Conservation (phyloP, 176 grass and related monocot genomes). For the Oryza coarctata region DNA sequence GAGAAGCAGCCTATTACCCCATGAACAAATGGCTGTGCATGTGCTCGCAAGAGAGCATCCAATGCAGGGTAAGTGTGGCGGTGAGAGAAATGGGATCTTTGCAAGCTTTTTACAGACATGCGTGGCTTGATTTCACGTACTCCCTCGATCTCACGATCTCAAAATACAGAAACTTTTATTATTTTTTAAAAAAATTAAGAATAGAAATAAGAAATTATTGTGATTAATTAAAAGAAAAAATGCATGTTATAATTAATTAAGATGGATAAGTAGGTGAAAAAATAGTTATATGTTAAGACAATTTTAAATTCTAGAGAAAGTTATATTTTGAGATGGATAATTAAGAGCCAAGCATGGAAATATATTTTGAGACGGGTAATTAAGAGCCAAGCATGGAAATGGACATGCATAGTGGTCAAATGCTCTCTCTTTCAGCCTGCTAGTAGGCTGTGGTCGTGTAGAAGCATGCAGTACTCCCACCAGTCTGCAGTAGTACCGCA, state of each 20-base stretch:
- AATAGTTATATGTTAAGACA: too few relatives aligned
- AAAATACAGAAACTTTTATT: too few relatives aligned
- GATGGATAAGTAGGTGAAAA: too few relatives aligned
- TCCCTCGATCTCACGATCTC: too few relatives aligned
- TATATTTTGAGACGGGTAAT: too few relatives aligned
- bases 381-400: conserved; percentile 2
- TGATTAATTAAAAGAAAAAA: too few relatives aligned
- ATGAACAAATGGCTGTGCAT: conserved; percentile 8
- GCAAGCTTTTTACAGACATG: conserved; percentile 19
- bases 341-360: too few relatives aligned
- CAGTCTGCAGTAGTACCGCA: background rate
- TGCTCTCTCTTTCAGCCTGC: background rate
- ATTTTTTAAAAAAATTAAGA: too few relatives aligned
- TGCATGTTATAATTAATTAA: too few relatives aligned
- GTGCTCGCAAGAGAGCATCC: conserved; percentile 5
- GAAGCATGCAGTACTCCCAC: background rate
- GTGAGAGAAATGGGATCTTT: background rate
- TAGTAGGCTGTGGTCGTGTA: background rate
- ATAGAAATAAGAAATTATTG: too few relatives aligned
- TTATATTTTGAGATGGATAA: too few relatives aligned
- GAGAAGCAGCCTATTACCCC: background rate
- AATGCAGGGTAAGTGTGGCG: background rate
- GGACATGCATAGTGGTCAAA: conserved; percentile 30
- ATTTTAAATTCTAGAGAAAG: too few relatives aligned
- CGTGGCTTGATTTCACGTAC: conserved; percentile 40